These are phyloP conservation scores for Cercospora citrullina DNA, from an alignment of 2,329 filamentous ascomycete species.

Conservation along the genomic window DNA sequence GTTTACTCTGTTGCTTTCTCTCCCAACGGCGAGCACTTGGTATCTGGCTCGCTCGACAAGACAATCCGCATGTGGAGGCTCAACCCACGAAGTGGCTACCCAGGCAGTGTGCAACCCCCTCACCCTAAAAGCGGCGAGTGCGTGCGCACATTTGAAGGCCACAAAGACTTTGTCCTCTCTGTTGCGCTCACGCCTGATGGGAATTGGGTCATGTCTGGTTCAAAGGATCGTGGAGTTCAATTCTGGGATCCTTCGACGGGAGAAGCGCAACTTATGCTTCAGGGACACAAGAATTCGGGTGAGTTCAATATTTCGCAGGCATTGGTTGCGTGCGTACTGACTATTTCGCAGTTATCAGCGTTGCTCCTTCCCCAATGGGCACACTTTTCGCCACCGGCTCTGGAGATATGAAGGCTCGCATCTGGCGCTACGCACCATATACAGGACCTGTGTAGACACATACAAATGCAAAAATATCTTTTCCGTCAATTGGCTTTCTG, in stretches of 20 bases:
- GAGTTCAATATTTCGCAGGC: constrained; percentile 34
- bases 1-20: constrained; percentile 97
- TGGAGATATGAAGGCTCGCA: constrained; percentile 94
- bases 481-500: not conserved
- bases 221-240: constrained; percentile 94
- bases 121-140: constrained; percentile 80
- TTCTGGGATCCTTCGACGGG: constrained; percentile 98
- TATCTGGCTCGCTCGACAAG: constrained; percentile 93
- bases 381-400: constrained; percentile 93
- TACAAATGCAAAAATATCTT: not conserved
- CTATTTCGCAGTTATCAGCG: constrained; percentile 74
- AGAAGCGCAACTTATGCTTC: constrained; percentile 94
- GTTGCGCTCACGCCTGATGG: constrained; percentile 94
- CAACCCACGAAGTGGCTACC: constrained; percentile 52
- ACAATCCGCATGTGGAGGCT: constrained; percentile 99
- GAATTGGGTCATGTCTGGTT: constrained; percentile 94
- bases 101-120: constrained; percentile 20
- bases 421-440: constrained; percentile 73
- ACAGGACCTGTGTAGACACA: constrained; percentile 2
- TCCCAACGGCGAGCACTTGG: constrained; percentile 86
- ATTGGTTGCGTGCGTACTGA: constrained; percentile 8
- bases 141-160: constrained; percentile 94
- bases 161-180: constrained; percentile 96
- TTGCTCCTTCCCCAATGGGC: constrained; percentile 86
- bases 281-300: constrained; percentile 96